Conservation (phyloP, 2,329 filamentous ascomycete species). For the Microsporum audouinii region DNA sequence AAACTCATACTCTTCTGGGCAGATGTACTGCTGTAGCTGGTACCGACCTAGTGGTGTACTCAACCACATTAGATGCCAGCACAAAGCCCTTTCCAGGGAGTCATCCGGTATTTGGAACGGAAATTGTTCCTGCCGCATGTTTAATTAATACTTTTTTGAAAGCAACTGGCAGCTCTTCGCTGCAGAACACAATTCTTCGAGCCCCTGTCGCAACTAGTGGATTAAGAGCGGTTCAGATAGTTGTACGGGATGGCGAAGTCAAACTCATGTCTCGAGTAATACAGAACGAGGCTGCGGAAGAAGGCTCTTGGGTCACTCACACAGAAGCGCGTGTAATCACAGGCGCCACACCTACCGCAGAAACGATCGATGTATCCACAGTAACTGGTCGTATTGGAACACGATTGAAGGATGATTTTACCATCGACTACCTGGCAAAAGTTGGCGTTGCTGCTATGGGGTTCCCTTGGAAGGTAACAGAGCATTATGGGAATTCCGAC, state of each 20-base stretch:
- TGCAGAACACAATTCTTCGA: not conserved
- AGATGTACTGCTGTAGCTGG: not conserved
- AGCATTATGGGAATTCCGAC: not conserved
- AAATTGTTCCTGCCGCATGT: not conserved
- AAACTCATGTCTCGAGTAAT: not conserved
- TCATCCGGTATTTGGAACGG: not conserved
- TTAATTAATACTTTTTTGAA: not conserved
- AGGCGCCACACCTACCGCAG: not conserved
- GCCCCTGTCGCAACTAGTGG: not conserved
- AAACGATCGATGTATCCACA: not conserved
- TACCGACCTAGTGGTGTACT: not conserved
- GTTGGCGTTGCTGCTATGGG: not conserved
- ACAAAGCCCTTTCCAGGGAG: not conserved
- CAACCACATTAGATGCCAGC: not conserved
- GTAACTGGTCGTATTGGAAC: not conserved
- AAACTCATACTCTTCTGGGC: not conserved
- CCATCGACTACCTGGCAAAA: not conserved
- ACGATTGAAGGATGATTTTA: not conserved
- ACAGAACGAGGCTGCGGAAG: not conserved
- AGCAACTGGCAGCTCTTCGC: not conserved
- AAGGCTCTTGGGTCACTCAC: not conserved
- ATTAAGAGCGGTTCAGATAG: not conserved
- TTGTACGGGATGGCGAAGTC: not conserved
- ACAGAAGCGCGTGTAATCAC: not conserved
- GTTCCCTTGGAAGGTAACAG: not conserved